Conservation (phyloP, 208 protist species). For the Leishmania tarentolae region DNA sequence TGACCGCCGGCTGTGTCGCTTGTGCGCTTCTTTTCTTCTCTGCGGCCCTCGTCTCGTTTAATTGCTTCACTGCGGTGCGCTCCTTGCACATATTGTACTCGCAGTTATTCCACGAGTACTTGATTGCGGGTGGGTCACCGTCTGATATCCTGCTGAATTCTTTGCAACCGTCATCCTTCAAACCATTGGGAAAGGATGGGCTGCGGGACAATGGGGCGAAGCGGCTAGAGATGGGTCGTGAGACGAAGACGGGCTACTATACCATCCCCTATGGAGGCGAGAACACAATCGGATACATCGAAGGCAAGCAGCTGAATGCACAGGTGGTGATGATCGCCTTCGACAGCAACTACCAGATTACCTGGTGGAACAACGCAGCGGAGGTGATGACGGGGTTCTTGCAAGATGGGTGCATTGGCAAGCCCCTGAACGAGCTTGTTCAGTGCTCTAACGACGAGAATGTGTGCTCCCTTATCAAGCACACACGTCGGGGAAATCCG, state of each 20-base stretch:
- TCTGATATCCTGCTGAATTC: conserved; percentile 31
- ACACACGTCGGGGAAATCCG: conserved; percentile 36
- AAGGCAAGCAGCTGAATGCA: conserved; percentile 77
- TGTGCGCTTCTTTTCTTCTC: conserved; percentile 49
- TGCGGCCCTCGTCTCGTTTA: conserved; percentile 38
- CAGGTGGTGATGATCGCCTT: conserved; percentile 92
- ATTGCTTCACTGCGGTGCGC: conserved; percentile 43
- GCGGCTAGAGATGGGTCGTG: conserved; percentile 37
- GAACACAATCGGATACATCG: conserved; percentile 77
- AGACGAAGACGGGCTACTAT: conserved; percentile 78
- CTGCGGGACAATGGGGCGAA: conserved; percentile 20
- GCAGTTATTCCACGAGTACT: conserved; percentile 49
- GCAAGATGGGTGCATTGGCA: conserved; percentile 79
- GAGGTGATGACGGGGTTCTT: conserved; percentile 89
- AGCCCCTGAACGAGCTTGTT: conserved; percentile 83
- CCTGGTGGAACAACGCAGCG: conserved; percentile 84
- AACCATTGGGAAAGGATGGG: conserved; percentile 24
- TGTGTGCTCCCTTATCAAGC: conserved; percentile 49
- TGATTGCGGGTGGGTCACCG: conserved; percentile 39
- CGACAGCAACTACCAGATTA: conserved; percentile 78
- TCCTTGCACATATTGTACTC: conserved; percentile 63
- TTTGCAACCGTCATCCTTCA: conserved; percentile 18
- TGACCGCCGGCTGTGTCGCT: conserved; percentile 51
- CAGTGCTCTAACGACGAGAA: conserved; percentile 54
- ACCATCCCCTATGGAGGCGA: conserved; percentile 69